Conservation (phyloP, 768 basidiomycete species). For the Termitomyces sp. region DNA sequence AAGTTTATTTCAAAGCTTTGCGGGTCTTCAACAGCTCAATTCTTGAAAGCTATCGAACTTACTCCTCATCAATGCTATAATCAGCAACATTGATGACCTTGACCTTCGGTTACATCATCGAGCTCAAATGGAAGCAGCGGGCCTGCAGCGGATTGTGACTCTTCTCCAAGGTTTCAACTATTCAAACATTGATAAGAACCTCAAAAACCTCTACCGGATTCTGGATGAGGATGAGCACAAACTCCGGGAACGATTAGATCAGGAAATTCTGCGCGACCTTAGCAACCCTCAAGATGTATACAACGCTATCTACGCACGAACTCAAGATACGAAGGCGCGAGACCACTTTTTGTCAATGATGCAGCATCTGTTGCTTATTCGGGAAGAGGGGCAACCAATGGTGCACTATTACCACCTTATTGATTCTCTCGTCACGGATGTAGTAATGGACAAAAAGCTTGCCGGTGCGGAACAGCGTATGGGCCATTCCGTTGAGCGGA, state of each 20-base stretch:
- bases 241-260: slow-evolving; percentile 72
- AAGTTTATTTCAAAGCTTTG: slow-evolving; percentile 26
- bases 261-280: slow-evolving; percentile 73
- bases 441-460: slow-evolving; percentile 90
- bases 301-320: slow-evolving; percentile 73
- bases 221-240: slow-evolving; percentile 76
- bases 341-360: slow-evolving; percentile 91
- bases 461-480: slow-evolving; percentile 81
- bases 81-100: slow-evolving; percentile 68
- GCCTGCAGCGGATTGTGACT: slow-evolving; percentile 69
- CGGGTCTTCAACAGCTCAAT: slow-evolving; percentile 9
- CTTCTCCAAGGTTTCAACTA: slow-evolving; percentile 69
- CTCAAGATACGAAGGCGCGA: slow-evolving; percentile 74
- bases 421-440: slow-evolving; percentile 84
- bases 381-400: slow-evolving; percentile 81
- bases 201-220: slow-evolving; percentile 55
- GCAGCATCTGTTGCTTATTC: slow-evolving; percentile 89
- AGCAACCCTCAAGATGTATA: slow-evolving; percentile 85
- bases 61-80: slow-evolving; percentile 67
- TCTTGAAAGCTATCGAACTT: slow-evolving; percentile 63
- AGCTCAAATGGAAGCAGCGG: slow-evolving; percentile 85
- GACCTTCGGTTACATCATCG: slow-evolving; percentile 86
- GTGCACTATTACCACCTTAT: slow-evolving; percentile 90
- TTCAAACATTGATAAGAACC: slow-evolving; percentile 60
- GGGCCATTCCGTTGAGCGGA: slow-evolving; percentile 84